Percentiles rank a stretch among this genome's conserved stretches.
These are phyloP conservation scores for Cudoniella acicularis DNA, from an alignment of 495 filamentous ascomycete species.

Conservation along the genomic window DNA sequence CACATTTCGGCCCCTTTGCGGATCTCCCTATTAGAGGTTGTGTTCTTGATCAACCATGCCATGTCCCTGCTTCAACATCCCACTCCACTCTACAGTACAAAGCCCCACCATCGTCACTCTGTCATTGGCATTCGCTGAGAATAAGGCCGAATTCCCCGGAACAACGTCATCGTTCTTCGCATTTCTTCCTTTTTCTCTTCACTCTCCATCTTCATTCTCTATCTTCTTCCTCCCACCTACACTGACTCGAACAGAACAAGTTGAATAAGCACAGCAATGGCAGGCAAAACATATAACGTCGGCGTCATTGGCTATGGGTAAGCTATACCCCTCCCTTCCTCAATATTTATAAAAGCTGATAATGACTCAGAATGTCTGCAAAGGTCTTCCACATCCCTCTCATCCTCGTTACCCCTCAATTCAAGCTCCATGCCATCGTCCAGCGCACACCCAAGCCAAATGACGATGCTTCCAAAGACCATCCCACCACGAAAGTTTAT, in stretches of 20 bases:
- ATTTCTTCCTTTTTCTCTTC: not conserved
- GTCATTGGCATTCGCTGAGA: not conserved
- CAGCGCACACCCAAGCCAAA: conserved; percentile 68
- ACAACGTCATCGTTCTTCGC: not conserved
- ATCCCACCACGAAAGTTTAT: conserved; percentile 62
- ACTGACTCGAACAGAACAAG: not conserved
- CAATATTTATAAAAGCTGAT: conserved; percentile 16
- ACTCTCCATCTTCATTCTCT: not conserved
- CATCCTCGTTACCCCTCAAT: conserved; percentile 57
- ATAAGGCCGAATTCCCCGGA: not conserved
- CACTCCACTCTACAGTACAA: too few species aligned
- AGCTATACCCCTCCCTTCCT: conserved; percentile 13
- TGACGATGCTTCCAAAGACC: conserved; percentile 62
- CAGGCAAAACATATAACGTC: conserved; percentile 42
- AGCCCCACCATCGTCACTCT: not conserved
- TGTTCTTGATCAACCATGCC: too few species aligned
- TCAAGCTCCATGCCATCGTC: conserved; percentile 73
- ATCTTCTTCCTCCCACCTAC: too few species aligned
- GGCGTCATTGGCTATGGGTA: conserved; percentile 54
- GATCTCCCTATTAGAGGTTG: too few species aligned
- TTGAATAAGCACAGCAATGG: conserved; percentile 15
- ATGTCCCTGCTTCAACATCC: not conserved
- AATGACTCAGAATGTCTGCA: conserved; percentile 62
- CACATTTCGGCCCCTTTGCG: not conserved
- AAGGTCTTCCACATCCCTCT: conserved; percentile 91